Conservation (phyloP, 2,329 filamentous ascomycete species). For the Cytospora leucostoma region DNA sequence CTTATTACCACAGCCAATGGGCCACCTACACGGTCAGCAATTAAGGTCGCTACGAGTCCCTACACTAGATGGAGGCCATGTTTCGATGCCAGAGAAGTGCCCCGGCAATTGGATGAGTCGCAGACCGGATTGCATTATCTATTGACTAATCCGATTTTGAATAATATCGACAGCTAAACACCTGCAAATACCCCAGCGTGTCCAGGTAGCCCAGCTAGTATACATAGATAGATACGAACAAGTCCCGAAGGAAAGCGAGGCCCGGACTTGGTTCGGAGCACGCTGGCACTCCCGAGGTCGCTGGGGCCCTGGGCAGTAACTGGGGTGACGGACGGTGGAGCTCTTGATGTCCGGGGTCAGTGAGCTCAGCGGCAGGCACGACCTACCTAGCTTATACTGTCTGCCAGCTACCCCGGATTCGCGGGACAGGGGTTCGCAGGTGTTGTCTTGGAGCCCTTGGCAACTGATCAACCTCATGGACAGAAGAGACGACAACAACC, state of each 20-base stretch:
- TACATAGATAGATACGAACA: background rate
- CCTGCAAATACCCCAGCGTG: slow-evolving; percentile 3
- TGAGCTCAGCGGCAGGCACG: background rate
- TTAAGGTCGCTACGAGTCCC: background rate
- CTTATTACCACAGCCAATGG: background rate
- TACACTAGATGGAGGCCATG: too few relatives aligned
- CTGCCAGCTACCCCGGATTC: background rate
- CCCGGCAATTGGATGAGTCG: background rate
- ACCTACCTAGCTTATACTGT: background rate
- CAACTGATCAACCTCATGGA: background rate
- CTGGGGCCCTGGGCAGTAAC: too few relatives aligned
- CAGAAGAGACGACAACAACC: background rate
- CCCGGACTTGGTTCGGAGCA: background rate
- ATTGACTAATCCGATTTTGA: slow-evolving; percentile 12
- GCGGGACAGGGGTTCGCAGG: background rate
- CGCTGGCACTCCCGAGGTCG: too few relatives aligned
- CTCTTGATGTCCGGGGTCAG: background rate
- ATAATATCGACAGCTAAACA: background rate
- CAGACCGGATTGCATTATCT: background rate
- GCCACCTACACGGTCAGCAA: background rate
- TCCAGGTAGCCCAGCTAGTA: background rate
- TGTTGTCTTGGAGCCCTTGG: background rate
- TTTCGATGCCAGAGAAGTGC: too few relatives aligned
- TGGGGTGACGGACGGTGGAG: background rate
- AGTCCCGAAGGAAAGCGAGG: background rate